These are phyloP conservation scores for Eucalyptus regnans DNA, from an alignment of 345 rosid species.

Conservation along the genomic window DNA sequence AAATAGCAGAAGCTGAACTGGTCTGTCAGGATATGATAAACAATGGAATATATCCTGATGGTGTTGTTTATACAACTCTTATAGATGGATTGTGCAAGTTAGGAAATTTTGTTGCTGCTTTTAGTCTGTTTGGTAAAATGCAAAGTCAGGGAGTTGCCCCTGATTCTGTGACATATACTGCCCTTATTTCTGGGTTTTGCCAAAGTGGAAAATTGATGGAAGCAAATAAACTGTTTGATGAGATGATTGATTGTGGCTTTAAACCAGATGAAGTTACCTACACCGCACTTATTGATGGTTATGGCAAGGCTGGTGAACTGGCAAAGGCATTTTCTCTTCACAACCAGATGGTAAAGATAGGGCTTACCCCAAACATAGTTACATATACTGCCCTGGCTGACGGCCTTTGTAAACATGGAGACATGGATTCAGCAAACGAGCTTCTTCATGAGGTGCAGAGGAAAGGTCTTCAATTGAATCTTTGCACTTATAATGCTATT, in stretches of 20 bases:
- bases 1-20: slow-evolving; percentile 49
- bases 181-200: slow-evolving; percentile 65
- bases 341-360: slow-evolving; percentile 64
- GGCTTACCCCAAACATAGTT: slow-evolving; percentile 66
- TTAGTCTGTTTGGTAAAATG: slow-evolving; percentile 52
- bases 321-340: slow-evolving; percentile 69
- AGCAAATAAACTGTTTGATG: slow-evolving; percentile 49
- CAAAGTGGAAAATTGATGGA: slow-evolving; percentile 50
- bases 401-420: slow-evolving; percentile 81
- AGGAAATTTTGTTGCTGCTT: slow-evolving; percentile 48
- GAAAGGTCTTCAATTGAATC: slow-evolving; percentile 69
- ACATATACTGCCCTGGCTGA: slow-evolving; percentile 79
- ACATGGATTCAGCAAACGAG: slow-evolving; percentile 74
- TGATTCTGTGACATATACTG: slow-evolving; percentile 67
- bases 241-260: slow-evolving; percentile 46
- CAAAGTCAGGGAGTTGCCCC: slow-evolving; percentile 24
- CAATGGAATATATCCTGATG: slow-evolving; percentile 46
- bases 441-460: slow-evolving; percentile 78
- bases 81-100: slow-evolving; percentile 66
- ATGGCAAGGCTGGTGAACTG: slow-evolving; percentile 62
- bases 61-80: slow-evolving; percentile 67
- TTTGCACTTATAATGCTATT: slow-evolving; percentile 61
- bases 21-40: slow-evolving; percentile 52
- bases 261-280: slow-evolving; percentile 69
- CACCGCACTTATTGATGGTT: slow-evolving; percentile 79